phyloP scores from a whole-genome alignment of 208 protist genomes.

The Leishmania lainsoni region DNA sequence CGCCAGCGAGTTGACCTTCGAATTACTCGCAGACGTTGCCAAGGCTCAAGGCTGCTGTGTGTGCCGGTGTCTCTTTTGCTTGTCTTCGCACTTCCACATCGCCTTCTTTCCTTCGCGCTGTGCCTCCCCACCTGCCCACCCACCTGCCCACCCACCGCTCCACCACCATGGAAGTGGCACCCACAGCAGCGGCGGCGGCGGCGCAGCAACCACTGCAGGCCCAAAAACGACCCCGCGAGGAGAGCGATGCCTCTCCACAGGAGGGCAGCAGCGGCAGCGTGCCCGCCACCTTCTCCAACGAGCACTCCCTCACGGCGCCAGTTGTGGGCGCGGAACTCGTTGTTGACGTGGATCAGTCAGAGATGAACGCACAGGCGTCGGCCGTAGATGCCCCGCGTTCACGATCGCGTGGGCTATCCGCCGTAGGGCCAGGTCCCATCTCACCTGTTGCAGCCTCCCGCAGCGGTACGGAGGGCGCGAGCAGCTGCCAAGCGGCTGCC shows the following conservation, averaged over 20 bases:
- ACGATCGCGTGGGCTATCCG: background rate
- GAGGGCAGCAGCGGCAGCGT: slow-evolving; percentile 19
- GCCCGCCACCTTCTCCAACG: slow-evolving; percentile 20
- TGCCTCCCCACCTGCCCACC: background rate
- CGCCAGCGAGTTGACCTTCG: slow-evolving; percentile 5
- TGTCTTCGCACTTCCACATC: background rate
- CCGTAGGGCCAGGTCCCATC: background rate
- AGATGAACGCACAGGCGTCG: background rate
- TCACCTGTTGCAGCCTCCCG: background rate
- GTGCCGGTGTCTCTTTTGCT: background rate
- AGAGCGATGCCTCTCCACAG: background rate
- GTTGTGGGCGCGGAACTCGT: slow-evolving; percentile 11
- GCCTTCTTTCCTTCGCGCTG: background rate
- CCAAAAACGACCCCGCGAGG: slow-evolving; percentile 17
- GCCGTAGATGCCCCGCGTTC: background rate
- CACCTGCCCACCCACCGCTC: background rate
- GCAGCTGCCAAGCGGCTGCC: background rate
- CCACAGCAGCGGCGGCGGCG: background rate
- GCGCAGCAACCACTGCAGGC: slow-evolving; percentile 9
- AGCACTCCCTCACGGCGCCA: slow-evolving; percentile 7
- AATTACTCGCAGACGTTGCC: background rate
- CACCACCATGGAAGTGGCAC: slow-evolving; percentile 8
- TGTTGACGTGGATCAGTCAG: slow-evolving; percentile 23
- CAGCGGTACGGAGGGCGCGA: background rate
- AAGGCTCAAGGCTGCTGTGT: background rate